A percentile compares a stretch with the other conserved stretches of the same genome.
Evolutionary conservation across 176 grass and related monocot genomes (phyloP).

Genomic region (Zea mays): DNA sequence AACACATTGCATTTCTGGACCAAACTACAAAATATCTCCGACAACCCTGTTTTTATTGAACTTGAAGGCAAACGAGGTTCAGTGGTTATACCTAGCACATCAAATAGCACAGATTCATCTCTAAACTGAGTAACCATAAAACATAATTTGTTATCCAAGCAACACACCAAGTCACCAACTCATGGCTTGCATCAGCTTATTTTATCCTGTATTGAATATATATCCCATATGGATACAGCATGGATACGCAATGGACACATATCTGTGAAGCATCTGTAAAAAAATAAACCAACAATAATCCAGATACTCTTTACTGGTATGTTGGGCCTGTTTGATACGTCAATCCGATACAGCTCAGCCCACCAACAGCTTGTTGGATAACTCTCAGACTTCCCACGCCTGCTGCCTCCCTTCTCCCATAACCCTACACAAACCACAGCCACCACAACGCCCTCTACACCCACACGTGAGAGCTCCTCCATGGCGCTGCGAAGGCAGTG

Average conservation of each 20-base stretch:
- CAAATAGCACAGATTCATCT: conserved; percentile 12
- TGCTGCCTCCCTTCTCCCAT: neutral
- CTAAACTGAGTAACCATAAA: neutral
- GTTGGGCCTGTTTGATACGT: neutral
- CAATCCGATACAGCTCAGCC: neutral
- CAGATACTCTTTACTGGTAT: neutral
- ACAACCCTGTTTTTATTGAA: neutral
- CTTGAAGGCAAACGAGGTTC: neutral
- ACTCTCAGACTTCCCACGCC: neutral
- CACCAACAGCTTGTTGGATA: neutral
- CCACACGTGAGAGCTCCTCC: neutral
- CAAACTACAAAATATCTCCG: conserved; percentile 1
- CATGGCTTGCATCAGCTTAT: neutral
- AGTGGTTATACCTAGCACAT: neutral
- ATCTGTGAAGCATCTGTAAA: neutral
- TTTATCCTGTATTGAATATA: neutral
- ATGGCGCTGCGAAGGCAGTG: neutral
- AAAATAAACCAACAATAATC: neutral
- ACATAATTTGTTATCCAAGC: neutral
- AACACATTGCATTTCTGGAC: neutral
- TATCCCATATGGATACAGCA: neutral
- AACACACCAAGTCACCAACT: neutral
- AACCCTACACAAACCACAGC: neutral
- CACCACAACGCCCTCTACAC: neutral
- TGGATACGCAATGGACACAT: neutral